Evolutionary conservation across 2,329 filamentous ascomycete genomes (phyloP), one percentile per base, ranked within the genome.

Genomic region (Juglanconis oblonga): DNA sequence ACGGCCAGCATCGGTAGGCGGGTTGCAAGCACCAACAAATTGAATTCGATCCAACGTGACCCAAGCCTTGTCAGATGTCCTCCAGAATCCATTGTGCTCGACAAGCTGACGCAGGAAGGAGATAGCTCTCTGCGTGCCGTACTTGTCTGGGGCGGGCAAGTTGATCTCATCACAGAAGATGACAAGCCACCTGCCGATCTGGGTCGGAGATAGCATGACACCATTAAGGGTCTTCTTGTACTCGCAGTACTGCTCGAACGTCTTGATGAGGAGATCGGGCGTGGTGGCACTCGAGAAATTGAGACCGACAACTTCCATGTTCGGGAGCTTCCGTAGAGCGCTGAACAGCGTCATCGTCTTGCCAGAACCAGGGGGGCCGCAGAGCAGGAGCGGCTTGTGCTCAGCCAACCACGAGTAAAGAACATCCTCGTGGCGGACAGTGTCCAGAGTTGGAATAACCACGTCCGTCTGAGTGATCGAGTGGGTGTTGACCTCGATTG

Each of bases 271-370:
- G 33, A 99, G 86, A 74, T 99, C 96, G 1, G 95, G 96, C 0
- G 95, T 99, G 0, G 96, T 99, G 1, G 95, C 96, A 68, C 95
- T 99, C 4, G 96, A 99, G 75, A 99, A 99, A 77, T 99, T 99
- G 72, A 99, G 91, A 52, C 95, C 95, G 36, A 99, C 96, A 60
- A 97, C 92, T 76, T 99, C 95, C 93, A 99, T 97, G 72, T 97
- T 97, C 3, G 94, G 94, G 60, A 99, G 81, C 76, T 99, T 99
- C 65, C 95, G 89, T 57, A 99, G 85, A 38, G 95, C 95, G 72
- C 94, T 97, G 80, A 99, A 99, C 11, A 99, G 81, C 10, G 95
- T 99, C 95, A 99, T 99, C 4, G 95, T 99, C 80, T 99, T 99
- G 81, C 95, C 95, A 55, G 95, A 99, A 79, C 95, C 95, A 61